A percentile compares a stretch with the other conserved stretches of the same genome.
phyloP scores from a whole-genome alignment of 352 stramenopile genomes.

The Pythium vanterpoolii region DNA sequence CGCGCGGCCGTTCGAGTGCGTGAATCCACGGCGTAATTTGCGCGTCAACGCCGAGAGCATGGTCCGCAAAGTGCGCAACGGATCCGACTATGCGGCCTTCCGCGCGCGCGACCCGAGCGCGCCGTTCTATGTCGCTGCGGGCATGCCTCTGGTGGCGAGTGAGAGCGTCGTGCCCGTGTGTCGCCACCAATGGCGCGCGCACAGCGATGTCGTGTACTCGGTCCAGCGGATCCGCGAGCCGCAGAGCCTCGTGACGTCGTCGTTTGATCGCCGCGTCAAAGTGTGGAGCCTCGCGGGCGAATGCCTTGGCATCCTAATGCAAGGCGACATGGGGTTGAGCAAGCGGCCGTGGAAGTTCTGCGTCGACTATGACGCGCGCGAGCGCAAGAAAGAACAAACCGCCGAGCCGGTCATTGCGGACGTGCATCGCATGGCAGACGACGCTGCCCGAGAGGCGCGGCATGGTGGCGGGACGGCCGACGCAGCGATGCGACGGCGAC shows the following conservation, averaged over 20 bases:
- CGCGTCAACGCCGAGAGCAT: constrained; percentile 65
- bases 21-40: constrained; percentile 68
- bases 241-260: constrained; percentile 68
- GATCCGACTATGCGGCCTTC: constrained; percentile 59
- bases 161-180: constrained; percentile 13
- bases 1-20: constrained; percentile 58
- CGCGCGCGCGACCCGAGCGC: constrained; percentile 38
- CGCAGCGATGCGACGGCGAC: not conserved
- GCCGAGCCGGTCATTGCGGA: constrained; percentile 59
- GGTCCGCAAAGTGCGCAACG: constrained; percentile 66
- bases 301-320: constrained; percentile 71
- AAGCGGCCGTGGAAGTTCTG: constrained; percentile 58
- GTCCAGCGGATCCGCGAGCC: constrained; percentile 69
- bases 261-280: constrained; percentile 75
- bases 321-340: constrained; percentile 54
- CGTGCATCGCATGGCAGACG: constrained; percentile 37
- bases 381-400: constrained; percentile 60
- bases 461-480: not conserved
- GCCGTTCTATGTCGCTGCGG: constrained; percentile 58
- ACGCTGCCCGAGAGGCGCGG: constrained; percentile 15
- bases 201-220: constrained; percentile 75
- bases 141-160: constrained; percentile 37
- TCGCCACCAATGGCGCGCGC: constrained; percentile 62
- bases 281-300: constrained; percentile 65
- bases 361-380: constrained; percentile 70